Evolutionary conservation across 2,329 filamentous ascomycete species (phyloP).

Genomic region (Massarina eburnea): DNA sequence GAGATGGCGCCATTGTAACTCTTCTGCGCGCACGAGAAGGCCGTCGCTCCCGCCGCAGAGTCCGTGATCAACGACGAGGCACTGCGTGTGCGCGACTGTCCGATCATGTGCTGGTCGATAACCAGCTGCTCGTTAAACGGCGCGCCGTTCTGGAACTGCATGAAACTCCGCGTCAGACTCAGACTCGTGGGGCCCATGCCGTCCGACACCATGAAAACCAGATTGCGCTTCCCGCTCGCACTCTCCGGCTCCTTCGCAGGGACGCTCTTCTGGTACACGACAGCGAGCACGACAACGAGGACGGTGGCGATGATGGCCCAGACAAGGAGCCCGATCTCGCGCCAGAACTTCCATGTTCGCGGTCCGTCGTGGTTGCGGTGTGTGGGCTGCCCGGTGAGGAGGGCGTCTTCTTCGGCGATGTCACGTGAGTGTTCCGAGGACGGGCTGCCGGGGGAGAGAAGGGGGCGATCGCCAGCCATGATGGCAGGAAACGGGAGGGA

Average conservation of each 20-base stretch:
- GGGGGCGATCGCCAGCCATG: constrained; percentile 53
- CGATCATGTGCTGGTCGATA: constrained; percentile 87
- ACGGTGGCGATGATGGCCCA: constrained; percentile 84
- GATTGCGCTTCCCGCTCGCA: constrained; percentile 74
- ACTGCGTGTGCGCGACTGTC: constrained; percentile 83
- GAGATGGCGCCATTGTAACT: constrained; percentile 97
- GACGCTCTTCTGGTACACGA: constrained; percentile 70
- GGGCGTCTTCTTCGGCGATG: constrained; percentile 63
- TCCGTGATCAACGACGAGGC: constrained; percentile 87
- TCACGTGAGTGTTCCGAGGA: constrained; percentile 59
- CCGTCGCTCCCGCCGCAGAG: constrained; percentile 94
- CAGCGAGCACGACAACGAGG: constrained; percentile 75
- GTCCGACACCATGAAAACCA: constrained; percentile 99
- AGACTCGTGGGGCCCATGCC: constrained; percentile 96
- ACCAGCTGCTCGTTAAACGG: constrained; percentile 73
- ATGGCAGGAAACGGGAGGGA: not conserved
- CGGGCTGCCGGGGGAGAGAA: constrained; percentile 54
- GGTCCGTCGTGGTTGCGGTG: constrained; percentile 25
- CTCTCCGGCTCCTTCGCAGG: constrained; percentile 21
- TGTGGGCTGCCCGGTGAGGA: constrained; percentile 58
- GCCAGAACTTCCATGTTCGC: constrained; percentile 61
- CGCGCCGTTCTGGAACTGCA: constrained; percentile 74
- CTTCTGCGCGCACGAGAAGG: constrained; percentile 90
- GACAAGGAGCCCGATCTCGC: constrained; percentile 74
- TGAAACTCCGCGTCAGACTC: constrained; percentile 81